Percentiles rank a stretch among this genome's conserved stretches.
Conservation (phyloP, 305 asterid genomes). For the Solanum hybrid region DNA sequence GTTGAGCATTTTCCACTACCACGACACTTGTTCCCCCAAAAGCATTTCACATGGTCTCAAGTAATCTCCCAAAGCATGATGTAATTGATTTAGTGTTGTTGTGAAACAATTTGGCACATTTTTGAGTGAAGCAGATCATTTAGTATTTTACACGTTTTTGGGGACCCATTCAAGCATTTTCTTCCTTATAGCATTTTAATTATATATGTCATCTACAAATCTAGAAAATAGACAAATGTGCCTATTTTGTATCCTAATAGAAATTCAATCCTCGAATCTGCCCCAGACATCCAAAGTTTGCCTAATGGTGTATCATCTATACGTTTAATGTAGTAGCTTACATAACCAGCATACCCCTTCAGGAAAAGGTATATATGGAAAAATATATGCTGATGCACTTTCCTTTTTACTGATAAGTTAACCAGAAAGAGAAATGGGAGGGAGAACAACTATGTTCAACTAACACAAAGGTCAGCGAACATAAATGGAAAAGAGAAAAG, state of each 20-base stretch:
- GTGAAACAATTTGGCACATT: neutral
- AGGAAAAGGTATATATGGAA: neutral
- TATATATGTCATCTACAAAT: neutral
- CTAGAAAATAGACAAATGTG: neutral
- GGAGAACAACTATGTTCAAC: neutral
- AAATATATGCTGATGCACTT: neutral
- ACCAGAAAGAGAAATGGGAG: neutral
- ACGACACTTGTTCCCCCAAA: neutral
- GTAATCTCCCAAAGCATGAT: neutral
- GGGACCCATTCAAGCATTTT: neutral
- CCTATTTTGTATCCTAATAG: neutral
- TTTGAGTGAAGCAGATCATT: neutral
- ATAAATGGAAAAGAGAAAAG: neutral
- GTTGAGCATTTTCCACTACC: neutral
- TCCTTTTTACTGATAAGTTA: neutral
- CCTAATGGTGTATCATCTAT: neutral
- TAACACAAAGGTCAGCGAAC: neutral
- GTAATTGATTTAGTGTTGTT: neutral
- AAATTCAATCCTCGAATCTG: neutral
- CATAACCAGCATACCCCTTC: neutral
- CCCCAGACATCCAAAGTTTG: neutral
- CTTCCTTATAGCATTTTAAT: neutral
- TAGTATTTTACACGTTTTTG: neutral
- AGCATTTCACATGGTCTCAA: neutral
- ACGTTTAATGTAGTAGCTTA: neutral